phyloP scores from a whole-genome alignment of 2,329 filamentous ascomycete genomes.

The Fusarium decemcellulare region DNA sequence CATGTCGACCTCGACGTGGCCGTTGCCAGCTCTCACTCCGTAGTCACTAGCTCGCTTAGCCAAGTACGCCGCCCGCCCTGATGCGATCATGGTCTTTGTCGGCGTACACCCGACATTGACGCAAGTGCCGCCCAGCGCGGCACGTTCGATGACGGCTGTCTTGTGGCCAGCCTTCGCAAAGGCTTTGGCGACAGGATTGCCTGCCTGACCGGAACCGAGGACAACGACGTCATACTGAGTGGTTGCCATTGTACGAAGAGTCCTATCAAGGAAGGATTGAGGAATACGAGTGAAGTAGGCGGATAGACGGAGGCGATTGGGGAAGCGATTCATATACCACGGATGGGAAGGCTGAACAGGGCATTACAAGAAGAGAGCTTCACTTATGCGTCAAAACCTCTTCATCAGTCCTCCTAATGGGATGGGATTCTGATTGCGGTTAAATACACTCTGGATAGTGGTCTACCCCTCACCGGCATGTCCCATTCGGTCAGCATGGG shows the following conservation, averaged over 20 bases:
- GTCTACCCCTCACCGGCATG: slow-evolving; percentile 42
- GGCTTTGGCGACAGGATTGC: slow-evolving; percentile 63
- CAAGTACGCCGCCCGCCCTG: slow-evolving; percentile 64
- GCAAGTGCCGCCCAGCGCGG: slow-evolving; percentile 66
- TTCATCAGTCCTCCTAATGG: neutral
- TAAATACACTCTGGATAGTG: slow-evolving; percentile 22
- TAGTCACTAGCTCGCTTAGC: slow-evolving; percentile 59
- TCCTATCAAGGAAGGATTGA: neutral
- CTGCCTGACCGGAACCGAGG: slow-evolving; percentile 67
- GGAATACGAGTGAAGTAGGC: neutral
- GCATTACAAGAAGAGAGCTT: neutral
- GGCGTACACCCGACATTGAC: slow-evolving; percentile 70
- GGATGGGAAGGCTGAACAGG: neutral
- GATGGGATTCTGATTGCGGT: slow-evolving; percentile 5
- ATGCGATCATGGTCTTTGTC: slow-evolving; percentile 70
- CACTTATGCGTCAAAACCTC: neutral
- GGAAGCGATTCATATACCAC: slow-evolving; percentile 13
- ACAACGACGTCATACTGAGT: slow-evolving; percentile 54
- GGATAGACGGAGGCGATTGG: slow-evolving; percentile 12
- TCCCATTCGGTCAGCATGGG: slow-evolving; percentile 12
- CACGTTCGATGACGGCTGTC: slow-evolving; percentile 63
- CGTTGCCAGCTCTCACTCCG: slow-evolving; percentile 55
- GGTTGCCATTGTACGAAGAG: slow-evolving; percentile 31
- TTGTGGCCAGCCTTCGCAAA: slow-evolving; percentile 61
- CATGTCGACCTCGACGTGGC: slow-evolving; percentile 60